Evolutionary conservation across 2,329 filamentous ascomycete species (phyloP).

Genomic region (Blastomyces parvus): DNA sequence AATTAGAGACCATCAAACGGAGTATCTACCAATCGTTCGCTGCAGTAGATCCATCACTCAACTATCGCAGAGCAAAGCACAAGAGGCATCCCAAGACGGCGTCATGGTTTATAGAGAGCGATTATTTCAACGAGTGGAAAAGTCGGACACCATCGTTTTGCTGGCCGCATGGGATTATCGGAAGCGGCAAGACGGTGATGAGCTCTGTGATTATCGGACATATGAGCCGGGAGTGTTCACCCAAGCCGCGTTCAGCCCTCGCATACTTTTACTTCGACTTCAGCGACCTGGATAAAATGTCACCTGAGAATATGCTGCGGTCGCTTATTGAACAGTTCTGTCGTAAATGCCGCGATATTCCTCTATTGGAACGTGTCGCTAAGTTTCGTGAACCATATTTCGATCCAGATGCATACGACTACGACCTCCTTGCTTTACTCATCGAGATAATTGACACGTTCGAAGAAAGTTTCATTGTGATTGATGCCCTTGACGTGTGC

Average conservation of each 20-base stretch:
- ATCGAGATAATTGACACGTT: not conserved
- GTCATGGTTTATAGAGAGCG: constrained; percentile 11
- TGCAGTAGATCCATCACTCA: constrained; percentile 12
- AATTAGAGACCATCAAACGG: not conserved
- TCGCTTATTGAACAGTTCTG: constrained; percentile 11
- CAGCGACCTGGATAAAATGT: constrained; percentile 15
- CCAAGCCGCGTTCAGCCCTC: constrained; percentile 4
- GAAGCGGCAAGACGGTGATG: constrained; percentile 13
- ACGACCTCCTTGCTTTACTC: constrained; percentile 5
- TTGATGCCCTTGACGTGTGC: constrained; percentile 19
- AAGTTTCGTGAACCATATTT: constrained; percentile 8
- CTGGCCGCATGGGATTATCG: constrained; percentile 13
- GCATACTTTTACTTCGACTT: constrained; percentile 20
- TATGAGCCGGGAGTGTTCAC: not conserved
- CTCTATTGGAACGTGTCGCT: constrained; percentile 3
- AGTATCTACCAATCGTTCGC: constrained; percentile 2
- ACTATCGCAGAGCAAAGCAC: constrained; percentile 11
- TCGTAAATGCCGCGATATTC: not conserved
- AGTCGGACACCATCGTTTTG: constrained; percentile 8
- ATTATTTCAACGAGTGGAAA: constrained; percentile 10
- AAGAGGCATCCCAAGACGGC: constrained; percentile 11
- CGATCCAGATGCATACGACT: constrained; percentile 8
- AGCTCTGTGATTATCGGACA: constrained; percentile 7
- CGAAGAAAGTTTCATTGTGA: constrained; percentile 11
- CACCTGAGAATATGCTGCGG: constrained; percentile 11